Conservation (phyloP, 2,329 filamentous ascomycete genomes). For the Talaromyces sp. region DNA sequence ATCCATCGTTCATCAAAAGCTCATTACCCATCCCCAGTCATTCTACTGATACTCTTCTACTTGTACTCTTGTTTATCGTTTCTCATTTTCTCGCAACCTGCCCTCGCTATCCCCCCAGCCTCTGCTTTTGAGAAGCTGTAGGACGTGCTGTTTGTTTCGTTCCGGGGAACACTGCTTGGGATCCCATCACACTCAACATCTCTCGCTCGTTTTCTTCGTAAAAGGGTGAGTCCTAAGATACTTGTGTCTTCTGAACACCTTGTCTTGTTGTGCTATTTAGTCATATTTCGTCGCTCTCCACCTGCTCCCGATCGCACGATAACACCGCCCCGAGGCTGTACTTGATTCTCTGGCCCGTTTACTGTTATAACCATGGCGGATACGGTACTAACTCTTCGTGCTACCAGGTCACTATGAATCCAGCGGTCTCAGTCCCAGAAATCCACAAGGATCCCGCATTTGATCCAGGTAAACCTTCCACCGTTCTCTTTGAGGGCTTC, state of each 20-base stretch:
- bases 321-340: background rate
- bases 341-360: background rate
- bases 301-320: background rate
- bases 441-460: constrained; percentile 9
- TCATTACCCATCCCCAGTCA: constrained; percentile 51
- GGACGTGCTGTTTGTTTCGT: background rate
- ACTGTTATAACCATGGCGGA: background rate
- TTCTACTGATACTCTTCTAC: constrained; percentile 19
- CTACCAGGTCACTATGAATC: constrained; percentile 8
- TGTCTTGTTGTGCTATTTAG: background rate
- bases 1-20: constrained; percentile 47
- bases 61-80: constrained; percentile 13
- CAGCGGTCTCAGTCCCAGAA: constrained; percentile 6
- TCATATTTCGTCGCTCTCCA: background rate
- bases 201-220: background rate
- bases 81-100: constrained; percentile 9
- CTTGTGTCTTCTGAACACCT: background rate
- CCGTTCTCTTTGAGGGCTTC: background rate
- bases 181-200: background rate
- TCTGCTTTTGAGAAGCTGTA: background rate
- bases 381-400: background rate
- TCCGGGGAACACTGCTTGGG: background rate
- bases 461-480: constrained; percentile 7
- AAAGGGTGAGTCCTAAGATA: background rate
- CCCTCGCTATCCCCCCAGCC: background rate